phyloP scores from a whole-genome alignment of 2,329 filamentous ascomycete genomes.

The Fusarium subglutinans region DNA sequence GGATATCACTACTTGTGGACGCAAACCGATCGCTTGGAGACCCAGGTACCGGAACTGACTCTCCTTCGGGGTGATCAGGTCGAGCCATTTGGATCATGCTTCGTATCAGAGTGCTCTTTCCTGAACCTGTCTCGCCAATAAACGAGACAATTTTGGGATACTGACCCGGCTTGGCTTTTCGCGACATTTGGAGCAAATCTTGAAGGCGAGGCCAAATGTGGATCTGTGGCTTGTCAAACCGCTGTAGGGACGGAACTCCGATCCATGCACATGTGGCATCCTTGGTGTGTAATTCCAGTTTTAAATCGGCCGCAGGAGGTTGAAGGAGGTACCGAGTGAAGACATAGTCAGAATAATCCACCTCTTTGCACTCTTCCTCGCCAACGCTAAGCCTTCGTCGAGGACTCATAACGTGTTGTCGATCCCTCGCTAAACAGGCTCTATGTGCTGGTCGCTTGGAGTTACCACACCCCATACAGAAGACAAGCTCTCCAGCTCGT shows the following conservation, averaged over 20 bases:
- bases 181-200: background rate
- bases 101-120: conserved; percentile 23
- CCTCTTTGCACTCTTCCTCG: background rate
- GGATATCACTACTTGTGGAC: conserved; percentile 23
- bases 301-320: background rate
- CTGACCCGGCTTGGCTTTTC: background rate
- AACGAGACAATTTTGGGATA: conserved; percentile 27
- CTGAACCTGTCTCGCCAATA: conserved; percentile 21
- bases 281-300: background rate
- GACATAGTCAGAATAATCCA: accelerated
- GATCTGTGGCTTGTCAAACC: background rate
- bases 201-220: conserved; percentile 9
- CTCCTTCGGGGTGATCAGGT: background rate
- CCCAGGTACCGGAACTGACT: conserved; percentile 10
- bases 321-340: background rate
- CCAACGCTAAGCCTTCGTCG: background rate
- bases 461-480: background rate
- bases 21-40: background rate
- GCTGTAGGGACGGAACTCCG: background rate
- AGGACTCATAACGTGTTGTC: background rate
- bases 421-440: background rate
- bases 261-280: conserved; percentile 1
- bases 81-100: conserved; percentile 8
- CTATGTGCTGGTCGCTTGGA: background rate
- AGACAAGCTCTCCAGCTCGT: background rate